Base-by-base conservation (phyloP, 2,329 filamentous ascomycete species). In the Samsoniella hepiali region DNA sequence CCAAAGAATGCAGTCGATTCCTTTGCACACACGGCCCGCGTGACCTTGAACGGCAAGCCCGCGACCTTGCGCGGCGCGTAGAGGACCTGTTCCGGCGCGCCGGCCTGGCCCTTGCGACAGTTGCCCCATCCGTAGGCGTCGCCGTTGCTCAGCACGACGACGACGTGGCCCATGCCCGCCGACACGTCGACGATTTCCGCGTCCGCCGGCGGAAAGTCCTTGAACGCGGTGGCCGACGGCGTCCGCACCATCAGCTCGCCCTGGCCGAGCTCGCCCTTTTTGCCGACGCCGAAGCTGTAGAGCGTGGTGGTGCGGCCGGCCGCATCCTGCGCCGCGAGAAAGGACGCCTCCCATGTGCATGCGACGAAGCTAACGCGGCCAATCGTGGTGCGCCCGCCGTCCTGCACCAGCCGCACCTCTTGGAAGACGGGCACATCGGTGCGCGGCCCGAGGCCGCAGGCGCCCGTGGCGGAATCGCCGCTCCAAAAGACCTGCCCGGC, bases 71-170 rank as follows among this genome's bases (percentile, higher is more conserved):
- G 79, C 5, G 92, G 92, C 17, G 70, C 71, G 76, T 84, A 82
- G 2, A 88, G 72, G 34, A 87, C 72, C 6, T 77, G 79, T 34
- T 77, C 76, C 0, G 83, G 82, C 49, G 79, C 75, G 1, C 93
- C 93, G 1, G 96, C 77, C 73, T 99, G 94, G 0, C 91, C 91
- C 72, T 97, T 95, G 31, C 92, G 84, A 15, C 90, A 89, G 69
- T 87, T 91, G 0, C 95, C 95, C 94, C 94, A 98, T 2, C 92
- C 93, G 72, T 90, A 96, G 1, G 88, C 88, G 17, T 90, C 82
- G 0, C 93, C 94, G 71, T 90, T 89, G 50, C 83, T 84, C 3
- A 96, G 76, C 0, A 97, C 84, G 1, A 80, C 86, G 17, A 96
- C 84, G 0, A 87, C 86, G 72, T 99, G 95, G 29, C 86, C 87